These are phyloP conservation scores for Pythium aristosporum DNA, from an alignment of 352 stramenopile genomes.

Conservation along the genomic window DNA sequence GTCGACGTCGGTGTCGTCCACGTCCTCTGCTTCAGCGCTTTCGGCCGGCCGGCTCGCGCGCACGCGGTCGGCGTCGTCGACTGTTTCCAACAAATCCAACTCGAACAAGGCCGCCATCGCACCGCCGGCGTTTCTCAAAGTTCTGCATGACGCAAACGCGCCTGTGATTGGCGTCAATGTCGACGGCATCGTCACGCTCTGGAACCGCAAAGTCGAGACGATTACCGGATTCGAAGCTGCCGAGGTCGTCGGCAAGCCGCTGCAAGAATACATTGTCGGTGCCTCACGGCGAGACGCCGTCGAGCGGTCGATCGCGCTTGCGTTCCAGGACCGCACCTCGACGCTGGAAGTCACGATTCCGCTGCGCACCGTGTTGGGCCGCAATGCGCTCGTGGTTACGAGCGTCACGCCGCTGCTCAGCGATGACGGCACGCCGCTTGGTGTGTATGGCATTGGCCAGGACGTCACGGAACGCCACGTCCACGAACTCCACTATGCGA, in stretches of 20 bases:
- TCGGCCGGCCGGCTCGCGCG: constrained; percentile 10
- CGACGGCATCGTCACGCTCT: constrained; percentile 56
- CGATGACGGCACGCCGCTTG: constrained; percentile 38
- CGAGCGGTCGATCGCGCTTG: constrained; percentile 29
- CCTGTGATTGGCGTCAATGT: constrained; percentile 58
- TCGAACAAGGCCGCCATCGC: constrained; percentile 14
- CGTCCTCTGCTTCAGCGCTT: constrained; percentile 3
- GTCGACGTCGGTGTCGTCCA: not conserved
- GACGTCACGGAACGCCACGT: constrained; percentile 57
- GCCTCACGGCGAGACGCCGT: constrained; percentile 33
- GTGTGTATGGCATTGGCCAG: constrained; percentile 60
- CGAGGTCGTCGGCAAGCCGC: constrained; percentile 40
- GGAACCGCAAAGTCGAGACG: constrained; percentile 56
- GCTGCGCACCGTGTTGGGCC: constrained; percentile 43
- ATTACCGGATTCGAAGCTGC: constrained; percentile 52
- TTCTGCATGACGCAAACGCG: constrained; percentile 69
- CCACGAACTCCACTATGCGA: constrained; percentile 59
- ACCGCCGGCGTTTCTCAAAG: constrained; percentile 25
- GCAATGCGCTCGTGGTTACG: constrained; percentile 47
- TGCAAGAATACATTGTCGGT: constrained; percentile 43
- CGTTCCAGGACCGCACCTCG: constrained; percentile 37
- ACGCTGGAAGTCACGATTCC: constrained; percentile 33
- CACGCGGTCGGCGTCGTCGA: constrained; percentile 21
- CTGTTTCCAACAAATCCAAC: constrained; percentile 17
- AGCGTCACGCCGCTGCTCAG: constrained; percentile 53